Conservation (phyloP, 179 eudicot species). For the Carnegiea gigantea region DNA sequence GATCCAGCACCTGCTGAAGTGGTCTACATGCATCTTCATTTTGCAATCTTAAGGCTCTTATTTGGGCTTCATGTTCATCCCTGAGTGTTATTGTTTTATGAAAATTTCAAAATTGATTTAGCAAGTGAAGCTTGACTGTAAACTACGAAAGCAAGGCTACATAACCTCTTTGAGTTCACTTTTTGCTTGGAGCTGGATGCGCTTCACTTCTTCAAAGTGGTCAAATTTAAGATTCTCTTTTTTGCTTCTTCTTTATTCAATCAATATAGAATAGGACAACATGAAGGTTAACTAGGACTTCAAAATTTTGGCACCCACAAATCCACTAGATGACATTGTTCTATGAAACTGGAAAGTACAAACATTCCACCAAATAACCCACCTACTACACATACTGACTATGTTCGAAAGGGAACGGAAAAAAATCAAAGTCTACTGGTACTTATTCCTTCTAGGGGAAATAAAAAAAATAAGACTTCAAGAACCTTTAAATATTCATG, state of each 20-base stretch:
- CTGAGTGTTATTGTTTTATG: conserved; percentile 63
- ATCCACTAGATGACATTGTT: conserved; percentile 4
- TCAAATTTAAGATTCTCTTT: conserved; percentile 47
- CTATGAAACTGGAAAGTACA: neutral
- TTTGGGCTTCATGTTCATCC: conserved; percentile 83
- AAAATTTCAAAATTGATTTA: conserved; percentile 16
- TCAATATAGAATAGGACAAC: conserved; percentile 46
- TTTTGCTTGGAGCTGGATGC: conserved; percentile 64
- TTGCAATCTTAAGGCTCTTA: conserved; percentile 64
- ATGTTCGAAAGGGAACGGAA: too few relatives aligned
- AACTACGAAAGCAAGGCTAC: conserved; percentile 5
- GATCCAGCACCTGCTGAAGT: conserved; percentile 84
- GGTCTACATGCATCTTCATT: conserved; percentile 74
- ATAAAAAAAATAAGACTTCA: too few relatives aligned
- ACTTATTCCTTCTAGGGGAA: too few relatives aligned
- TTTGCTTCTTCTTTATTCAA: conserved; percentile 59
- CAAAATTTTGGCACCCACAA: neutral
- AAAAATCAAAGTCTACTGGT: too few relatives aligned
- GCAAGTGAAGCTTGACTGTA: conserved; percentile 5
- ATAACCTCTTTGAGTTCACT: conserved; percentile 78
- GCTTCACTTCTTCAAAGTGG: too few relatives aligned
- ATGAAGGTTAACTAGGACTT: conserved; percentile 8
- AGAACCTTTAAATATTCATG: too few relatives aligned
- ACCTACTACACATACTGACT: neutral
- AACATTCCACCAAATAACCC: neutral